These are phyloP conservation scores for Daldinia loculata DNA, from an alignment of 495 filamentous ascomycete species.

Conservation along the genomic window DNA sequence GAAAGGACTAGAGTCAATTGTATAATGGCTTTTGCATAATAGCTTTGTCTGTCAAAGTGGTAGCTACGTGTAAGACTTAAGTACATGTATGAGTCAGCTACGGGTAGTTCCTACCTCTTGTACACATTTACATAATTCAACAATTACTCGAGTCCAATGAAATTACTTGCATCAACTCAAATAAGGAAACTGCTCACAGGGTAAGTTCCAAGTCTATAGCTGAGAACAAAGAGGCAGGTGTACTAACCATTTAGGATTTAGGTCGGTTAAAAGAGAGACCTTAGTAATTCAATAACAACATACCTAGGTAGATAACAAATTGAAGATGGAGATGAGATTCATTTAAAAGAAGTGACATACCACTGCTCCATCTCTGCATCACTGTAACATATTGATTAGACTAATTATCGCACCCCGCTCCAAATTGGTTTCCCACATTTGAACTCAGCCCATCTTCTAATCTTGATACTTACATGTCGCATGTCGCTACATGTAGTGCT, in stretches of 20 bases:
- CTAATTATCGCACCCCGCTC: constrained; percentile 35
- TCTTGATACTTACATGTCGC: not conserved
- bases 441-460: not conserved
- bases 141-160: not conserved
- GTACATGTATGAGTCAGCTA: not conserved
- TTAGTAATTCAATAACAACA: constrained; percentile 8
- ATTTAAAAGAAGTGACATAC: constrained; percentile 12
- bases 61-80: no score
- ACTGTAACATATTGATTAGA: constrained; percentile 9
- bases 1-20: not conserved
- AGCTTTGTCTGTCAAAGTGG: not conserved
- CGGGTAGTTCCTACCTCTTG: not conserved
- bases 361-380: not conserved
- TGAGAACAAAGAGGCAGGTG: not conserved
- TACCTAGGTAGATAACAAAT: not conserved
- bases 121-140: not conserved
- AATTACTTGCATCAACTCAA: not conserved
- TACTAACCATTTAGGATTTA: not conserved
- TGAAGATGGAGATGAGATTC: constrained; percentile 6
- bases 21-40: not conserved
- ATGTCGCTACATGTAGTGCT: not conserved
- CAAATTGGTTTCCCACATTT: constrained; percentile 2
- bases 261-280: not conserved
- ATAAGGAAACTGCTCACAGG: not conserved
- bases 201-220: not conserved